Percentiles rank a stretch among this genome's conserved stretches.
These are phyloP conservation scores for Exophiala spinifera DNA, from an alignment of 2,329 filamentous ascomycete genomes.

Conservation along the genomic window DNA sequence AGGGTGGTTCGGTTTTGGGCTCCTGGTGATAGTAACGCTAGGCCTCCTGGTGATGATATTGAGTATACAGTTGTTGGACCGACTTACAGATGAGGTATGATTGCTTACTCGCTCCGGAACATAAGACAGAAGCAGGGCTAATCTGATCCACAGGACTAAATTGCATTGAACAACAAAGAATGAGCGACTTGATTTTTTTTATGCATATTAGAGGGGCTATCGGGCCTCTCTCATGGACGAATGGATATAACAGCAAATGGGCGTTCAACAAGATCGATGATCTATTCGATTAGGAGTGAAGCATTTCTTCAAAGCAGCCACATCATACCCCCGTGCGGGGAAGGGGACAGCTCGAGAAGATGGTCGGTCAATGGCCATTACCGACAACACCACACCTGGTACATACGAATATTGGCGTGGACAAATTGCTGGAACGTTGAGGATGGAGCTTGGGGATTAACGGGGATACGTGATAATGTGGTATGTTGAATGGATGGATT, in stretches of 20 bases:
- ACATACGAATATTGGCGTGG: too few species aligned
- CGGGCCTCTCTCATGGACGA: background rate
- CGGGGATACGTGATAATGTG: too few species aligned
- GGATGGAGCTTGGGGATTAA: too few species aligned
- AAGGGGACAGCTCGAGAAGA: too few species aligned
- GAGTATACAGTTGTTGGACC: slow-evolving; percentile 76
- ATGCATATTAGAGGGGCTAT: background rate
- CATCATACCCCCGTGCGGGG: too few species aligned
- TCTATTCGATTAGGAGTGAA: background rate
- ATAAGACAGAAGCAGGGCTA: slow-evolving; percentile 1
- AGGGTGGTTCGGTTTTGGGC: slow-evolving; percentile 93
- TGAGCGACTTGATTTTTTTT: slow-evolving; percentile 9
- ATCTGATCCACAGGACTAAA: slow-evolving; percentile 12
- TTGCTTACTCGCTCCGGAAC: background rate
- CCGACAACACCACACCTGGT: too few species aligned
- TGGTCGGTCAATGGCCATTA: too few species aligned
- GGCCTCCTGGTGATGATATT: slow-evolving; percentile 94
- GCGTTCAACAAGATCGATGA: slow-evolving; percentile 5
- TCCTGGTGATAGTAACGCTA: slow-evolving; percentile 93
- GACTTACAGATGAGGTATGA: slow-evolving; percentile 48
- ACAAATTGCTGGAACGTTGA: too few species aligned
- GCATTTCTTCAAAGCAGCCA: slow-evolving; percentile 3
- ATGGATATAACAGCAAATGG: slow-evolving; percentile 1
- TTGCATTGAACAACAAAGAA: slow-evolving; percentile 1
- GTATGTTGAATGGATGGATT: background rate